Base-by-base conservation (phyloP, 768 basidiomycete genomes). In the Solioccasus polychromus region DNA sequence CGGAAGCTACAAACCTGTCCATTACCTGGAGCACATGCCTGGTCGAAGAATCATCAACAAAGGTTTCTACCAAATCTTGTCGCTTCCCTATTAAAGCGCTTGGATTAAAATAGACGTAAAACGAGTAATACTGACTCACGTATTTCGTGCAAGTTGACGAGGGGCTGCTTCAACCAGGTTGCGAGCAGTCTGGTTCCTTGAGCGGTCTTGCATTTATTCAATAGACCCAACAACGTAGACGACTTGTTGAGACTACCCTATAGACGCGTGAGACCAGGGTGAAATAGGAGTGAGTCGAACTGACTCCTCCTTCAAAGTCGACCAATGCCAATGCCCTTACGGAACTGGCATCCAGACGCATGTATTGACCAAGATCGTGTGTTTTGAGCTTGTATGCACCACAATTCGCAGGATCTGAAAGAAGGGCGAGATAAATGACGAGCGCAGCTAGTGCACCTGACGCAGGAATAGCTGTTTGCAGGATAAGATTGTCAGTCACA, bases 171-270 rank as follows among this genome's bases (percentile, higher is more conserved):
- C 32, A 99, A 70, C 95, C 95, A 98, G 38, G 83, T 84, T 0
- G 84, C 88, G 3, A 99, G 73, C 31, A 96, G 64, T 44, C 96
- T 72, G 12, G 88, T 83, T 0, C 96, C 96, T 61, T 99, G 96
- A 0, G 90, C 82, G 0, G 96, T 98, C 69, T 96, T 96, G 72
- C 95, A 96, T 56, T 88, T 89, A 64, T 98, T 96, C 46, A 99
- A 68, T 8, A 96, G 70, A 1, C 93, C 93, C 43, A 93, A 82
- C 5, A 99, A 64, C 4, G 91, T 94, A 24, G 88, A 89, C 52
- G 88, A 93, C 59, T 89, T 86, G 42, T 81, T 83, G 2, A 79
- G 71, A 7, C 76, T 77, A 32, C 76, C 78, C 79, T 83, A 46
- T 23, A 32, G 23, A 35, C 3, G 19, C 14, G 28, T 50, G 18